Conservation (phyloP, 2,329 filamentous ascomycete genomes). For the Beauveria medogensis region DNA sequence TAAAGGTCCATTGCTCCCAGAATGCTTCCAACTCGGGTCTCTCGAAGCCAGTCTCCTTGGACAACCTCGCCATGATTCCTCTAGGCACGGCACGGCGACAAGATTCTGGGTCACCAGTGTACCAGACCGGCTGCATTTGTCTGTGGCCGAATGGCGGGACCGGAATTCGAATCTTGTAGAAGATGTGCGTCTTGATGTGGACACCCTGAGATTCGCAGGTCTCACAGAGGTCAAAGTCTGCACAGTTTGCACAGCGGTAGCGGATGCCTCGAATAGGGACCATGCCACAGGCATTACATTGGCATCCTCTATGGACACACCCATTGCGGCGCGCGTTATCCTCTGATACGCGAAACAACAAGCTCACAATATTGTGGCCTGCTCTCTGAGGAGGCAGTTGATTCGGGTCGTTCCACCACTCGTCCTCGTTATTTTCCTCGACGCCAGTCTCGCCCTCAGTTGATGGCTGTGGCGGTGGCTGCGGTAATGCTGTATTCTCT, state of each 20-base stretch:
- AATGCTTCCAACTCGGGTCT: constrained; percentile 82
- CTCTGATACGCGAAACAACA: constrained; percentile 88
- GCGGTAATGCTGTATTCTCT: constrained; percentile 22
- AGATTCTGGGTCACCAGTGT: constrained; percentile 75
- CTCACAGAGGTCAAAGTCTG: constrained; percentile 93
- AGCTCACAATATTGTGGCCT: constrained; percentile 73
- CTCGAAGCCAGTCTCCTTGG: constrained; percentile 69
- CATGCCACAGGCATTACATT: constrained; percentile 81
- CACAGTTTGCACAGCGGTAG: constrained; percentile 91
- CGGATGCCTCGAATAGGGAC: constrained; percentile 86
- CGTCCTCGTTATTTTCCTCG: constrained; percentile 33
- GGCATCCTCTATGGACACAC: constrained; percentile 86
- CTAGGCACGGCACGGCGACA: constrained; percentile 60
- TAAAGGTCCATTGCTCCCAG: constrained; percentile 94
- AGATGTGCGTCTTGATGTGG: constrained; percentile 86
- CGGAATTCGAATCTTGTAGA: constrained; percentile 91
- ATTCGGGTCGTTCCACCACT: constrained; percentile 44
- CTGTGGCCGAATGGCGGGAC: constrained; percentile 76
- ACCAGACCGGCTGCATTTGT: constrained; percentile 76
- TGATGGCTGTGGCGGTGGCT: constrained; percentile 15
- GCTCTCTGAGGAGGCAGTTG: constrained; percentile 38
- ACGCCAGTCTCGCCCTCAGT: constrained; percentile 29
- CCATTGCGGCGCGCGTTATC: constrained; percentile 83
- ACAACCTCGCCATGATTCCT: constrained; percentile 58
- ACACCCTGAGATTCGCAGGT: constrained; percentile 73